Evolutionary conservation across 306 rosid genomes (phyloP), one percentile per base, ranked within the genome.

Genomic region (Oemleria cerasiformis): DNA sequence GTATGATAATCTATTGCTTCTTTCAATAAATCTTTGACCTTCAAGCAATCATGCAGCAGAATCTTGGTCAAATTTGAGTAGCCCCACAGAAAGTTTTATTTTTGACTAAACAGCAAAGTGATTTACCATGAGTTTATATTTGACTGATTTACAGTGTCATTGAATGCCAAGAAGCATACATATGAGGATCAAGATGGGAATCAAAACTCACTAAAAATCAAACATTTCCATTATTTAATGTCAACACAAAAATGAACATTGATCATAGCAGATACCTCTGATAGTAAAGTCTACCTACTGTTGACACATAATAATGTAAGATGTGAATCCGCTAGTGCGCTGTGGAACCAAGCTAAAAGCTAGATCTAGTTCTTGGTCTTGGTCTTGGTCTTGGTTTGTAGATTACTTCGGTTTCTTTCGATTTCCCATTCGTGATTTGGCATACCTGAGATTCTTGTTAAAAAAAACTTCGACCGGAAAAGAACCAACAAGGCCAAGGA

Each of bases 351-450:
- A 16, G 65, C 6, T 9, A 65, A 65, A 8, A 4, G 2, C 39
- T 36, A 9, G 7, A 42, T 67, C 67, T 57, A 2, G 42, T 42
- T 16, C 34, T 53, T 41, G 36, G 36, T 51, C 51, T 20, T 60
- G n/a, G n/a, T 16, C 34, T 53, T 41, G 36, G 36, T 51, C 51
- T 20, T 60, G n/a, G n/a, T n/a, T n/a, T n/a, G n/a, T 10, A 50
- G 30, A 9, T 86, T 77, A 94, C 82, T 87, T 83, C 3, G 80
- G 75, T 85, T 88, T 89, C 96, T 81, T 91, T 23, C 97, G 88
- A 96, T 85, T 85, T 34, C 99, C 97, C 99, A 91, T 91, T 75
- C 97, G 84, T 19, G 99, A 94, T 84, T 86, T 91, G 50, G 99
- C 96, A 65, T 59, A 94, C 78, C 98, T 91, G 79, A 53, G 59